Conservation (phyloP, 208 protist species). For the Wallacemonas sp. region DNA sequence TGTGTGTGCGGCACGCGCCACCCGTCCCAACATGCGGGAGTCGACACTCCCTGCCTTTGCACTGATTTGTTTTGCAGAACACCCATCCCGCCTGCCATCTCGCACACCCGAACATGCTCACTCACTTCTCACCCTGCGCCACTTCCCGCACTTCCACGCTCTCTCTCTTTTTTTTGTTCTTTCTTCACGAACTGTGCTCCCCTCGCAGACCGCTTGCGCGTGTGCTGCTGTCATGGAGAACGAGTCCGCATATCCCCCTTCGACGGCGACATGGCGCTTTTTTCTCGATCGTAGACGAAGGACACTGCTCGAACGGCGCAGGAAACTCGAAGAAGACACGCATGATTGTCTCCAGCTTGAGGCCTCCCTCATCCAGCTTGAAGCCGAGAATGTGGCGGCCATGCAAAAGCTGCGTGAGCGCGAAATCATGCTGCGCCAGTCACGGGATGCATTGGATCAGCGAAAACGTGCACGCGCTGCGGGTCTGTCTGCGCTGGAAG, state of each 20-base stretch:
- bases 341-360: constrained; percentile 29
- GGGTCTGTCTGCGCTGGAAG: background rate
- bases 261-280: constrained; percentile 12
- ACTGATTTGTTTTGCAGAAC: too few species aligned
- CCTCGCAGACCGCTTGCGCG: too few species aligned
- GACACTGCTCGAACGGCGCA: constrained; percentile 11
- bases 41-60: too few species aligned
- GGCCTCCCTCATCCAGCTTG: constrained; percentile 35
- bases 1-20: too few species aligned
- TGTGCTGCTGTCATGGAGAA: background rate
- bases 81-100: too few species aligned
- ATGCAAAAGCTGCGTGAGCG: constrained; percentile 19
- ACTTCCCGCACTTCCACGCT: background rate
- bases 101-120: background rate
- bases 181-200: background rate
- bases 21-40: too few species aligned
- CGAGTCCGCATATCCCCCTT: background rate
- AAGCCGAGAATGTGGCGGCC: constrained; percentile 32
- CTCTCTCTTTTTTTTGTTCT: constrained; percentile 1
- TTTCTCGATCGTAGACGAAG: constrained; percentile 15
- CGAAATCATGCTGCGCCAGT: constrained; percentile 21
- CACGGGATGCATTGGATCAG: constrained; percentile 11
- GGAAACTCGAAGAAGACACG: constrained; percentile 18
- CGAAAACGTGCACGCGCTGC: background rate
- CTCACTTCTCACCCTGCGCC: background rate